Base-by-base conservation (phyloP, 2,329 filamentous ascomycete genomes). In the Emmonsiellopsis sp. region DNA sequence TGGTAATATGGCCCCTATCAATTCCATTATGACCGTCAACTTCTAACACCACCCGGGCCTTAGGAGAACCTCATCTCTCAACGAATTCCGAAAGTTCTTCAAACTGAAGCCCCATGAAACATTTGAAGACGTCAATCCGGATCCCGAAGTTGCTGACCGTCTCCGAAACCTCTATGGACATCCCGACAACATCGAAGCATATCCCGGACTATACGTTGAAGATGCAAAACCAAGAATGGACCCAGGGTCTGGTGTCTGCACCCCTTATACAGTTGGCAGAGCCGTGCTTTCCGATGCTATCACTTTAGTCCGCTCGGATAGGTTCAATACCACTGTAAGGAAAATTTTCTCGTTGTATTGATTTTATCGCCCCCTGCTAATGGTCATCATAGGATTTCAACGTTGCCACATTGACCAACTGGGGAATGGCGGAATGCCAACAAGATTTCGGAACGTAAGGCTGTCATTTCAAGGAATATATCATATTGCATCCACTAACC, bases 101-200 rank as follows among this genome's bases (percentile, higher is more conserved):
- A 76, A 76, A 2, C 71, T 85, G 43, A 74, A 78, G 62, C 73
- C 71, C n/a, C 76, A 84, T 63, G 66, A 73, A 31, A 76, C 65
- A 1, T 84, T 85, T 61, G 72, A 72, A 49, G 78, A 82, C 37
- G 80, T 85, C 61, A 83, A 79, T 57, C 67, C 71, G 2, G 73
- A 84, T 57, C 69, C 71, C 2, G 74, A 79, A n/a, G 76, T 84
- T 27, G 75, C 76, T 3, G 70, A 76, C 33, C 69, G 74, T 7
- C 71, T 85, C 3, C 75, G 78, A 56, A 74, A 78, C 58, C 69
- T 85, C 11, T 85, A 86, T 64, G 74, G 77, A n/a, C 74, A 82
- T 48, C 81, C 82, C 0, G 83, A 86, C 58, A 79, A 78, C 63
- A 80, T 87, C 11, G 84, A 87, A 62, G 71, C 87, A 5, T 87